Percentiles rank a stretch among this genome's conserved stretches.
Conservation (phyloP, 2,329 filamentous ascomycete species). For the Pseudogymnoascus sp. region DNA sequence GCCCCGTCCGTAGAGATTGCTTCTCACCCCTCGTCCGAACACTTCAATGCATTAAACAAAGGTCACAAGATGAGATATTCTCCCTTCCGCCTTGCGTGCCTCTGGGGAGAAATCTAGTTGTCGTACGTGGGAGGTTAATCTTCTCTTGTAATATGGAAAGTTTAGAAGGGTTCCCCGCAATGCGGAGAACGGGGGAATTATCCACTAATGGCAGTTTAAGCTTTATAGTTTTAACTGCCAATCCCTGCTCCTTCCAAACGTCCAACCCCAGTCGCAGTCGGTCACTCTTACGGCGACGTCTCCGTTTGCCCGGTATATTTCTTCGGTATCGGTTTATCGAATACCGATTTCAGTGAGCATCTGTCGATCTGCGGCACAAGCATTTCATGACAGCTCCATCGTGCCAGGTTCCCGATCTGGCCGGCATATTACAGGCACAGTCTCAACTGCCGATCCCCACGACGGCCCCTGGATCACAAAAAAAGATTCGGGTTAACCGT, state of each 20-base stretch:
- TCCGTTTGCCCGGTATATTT: neutral
- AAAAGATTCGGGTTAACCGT: neutral
- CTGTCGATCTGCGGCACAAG: neutral
- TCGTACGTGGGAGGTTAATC: neutral
- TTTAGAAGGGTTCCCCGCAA: slow-evolving; percentile 1
- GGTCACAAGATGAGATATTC: neutral
- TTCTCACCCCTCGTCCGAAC: neutral
- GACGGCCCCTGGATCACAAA: neutral
- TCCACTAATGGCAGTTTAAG: slow-evolving; percentile 9
- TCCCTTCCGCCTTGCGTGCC: neutral
- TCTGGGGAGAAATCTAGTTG: neutral
- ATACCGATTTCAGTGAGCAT: neutral
- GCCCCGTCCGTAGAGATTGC: neutral
- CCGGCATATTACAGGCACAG: neutral
- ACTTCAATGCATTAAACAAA: neutral
- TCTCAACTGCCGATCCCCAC: neutral
- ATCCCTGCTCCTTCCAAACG: slow-evolving; percentile 4
- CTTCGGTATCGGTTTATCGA: neutral
- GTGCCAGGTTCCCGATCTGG: neutral
- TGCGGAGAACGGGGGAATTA: neutral
- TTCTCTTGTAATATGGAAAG: neutral
- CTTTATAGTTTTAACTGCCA: slow-evolving; percentile 6
- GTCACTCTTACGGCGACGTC: neutral
- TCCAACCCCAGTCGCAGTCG: neutral
- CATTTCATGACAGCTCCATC: neutral